Conservation (phyloP, 2,329 filamentous ascomycete genomes). For the Alternaria hordeiaustralica region DNA sequence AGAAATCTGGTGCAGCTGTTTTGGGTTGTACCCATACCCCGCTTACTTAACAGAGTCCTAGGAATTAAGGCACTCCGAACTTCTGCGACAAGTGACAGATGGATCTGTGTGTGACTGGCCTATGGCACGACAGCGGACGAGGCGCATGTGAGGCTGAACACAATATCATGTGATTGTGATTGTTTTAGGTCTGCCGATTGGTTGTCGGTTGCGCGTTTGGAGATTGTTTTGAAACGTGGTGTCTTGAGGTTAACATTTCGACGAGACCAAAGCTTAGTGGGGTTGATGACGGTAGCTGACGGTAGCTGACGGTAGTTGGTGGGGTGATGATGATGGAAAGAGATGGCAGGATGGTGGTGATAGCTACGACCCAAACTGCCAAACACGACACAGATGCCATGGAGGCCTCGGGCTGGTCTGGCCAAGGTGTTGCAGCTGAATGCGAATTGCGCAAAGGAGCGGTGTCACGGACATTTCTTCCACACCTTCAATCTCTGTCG, state of each 20-base stretch:
- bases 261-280: not conserved
- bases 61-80: not conserved
- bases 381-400: not conserved
- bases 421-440: not conserved
- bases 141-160: not conserved
- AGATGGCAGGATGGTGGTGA: not conserved
- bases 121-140: not conserved
- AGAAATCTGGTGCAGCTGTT: not conserved
- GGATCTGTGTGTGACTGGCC: not conserved
- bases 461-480: not conserved
- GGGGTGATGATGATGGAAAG: not conserved
- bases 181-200: not conserved
- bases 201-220: not conserved
- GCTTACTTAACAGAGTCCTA: not conserved
- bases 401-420: not conserved
- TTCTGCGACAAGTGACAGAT: not conserved
- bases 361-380: too few relatives aligned
- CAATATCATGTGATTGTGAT: not conserved
- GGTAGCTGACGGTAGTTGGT: not conserved
- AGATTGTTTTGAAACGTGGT: not conserved
- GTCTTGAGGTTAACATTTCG: not conserved
- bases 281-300: too few relatives aligned
- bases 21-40: not conserved
- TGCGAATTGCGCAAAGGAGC: not conserved
- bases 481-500: not conserved